Conservation (phyloP, 768 basidiomycete species). For the Macrolepiota albuminosa region DNA sequence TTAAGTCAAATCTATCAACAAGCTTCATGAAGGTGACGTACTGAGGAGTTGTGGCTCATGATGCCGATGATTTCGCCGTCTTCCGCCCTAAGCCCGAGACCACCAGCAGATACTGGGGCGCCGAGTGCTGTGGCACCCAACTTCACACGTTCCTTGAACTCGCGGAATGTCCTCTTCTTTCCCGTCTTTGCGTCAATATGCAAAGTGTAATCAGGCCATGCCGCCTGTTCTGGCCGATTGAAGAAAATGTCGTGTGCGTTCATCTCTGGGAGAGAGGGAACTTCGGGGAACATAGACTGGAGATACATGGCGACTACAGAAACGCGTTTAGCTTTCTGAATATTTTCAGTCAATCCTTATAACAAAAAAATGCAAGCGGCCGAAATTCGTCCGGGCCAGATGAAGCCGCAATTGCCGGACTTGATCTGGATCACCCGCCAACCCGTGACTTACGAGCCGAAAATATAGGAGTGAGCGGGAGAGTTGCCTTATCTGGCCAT, state of each 20-base stretch:
- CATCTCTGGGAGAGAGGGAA: slow-evolving; percentile 41
- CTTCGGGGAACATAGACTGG: slow-evolving; percentile 52
- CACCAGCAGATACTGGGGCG: slow-evolving; percentile 41
- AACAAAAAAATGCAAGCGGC: not conserved
- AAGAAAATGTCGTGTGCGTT: slow-evolving; percentile 57
- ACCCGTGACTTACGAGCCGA: not conserved
- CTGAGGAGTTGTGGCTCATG: slow-evolving; percentile 65
- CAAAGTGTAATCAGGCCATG: slow-evolving; percentile 52
- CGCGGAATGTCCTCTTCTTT: slow-evolving; percentile 35
- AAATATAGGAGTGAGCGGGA: not conserved
- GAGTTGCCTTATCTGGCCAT: not conserved
- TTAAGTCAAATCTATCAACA: not conserved
- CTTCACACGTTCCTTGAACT: slow-evolving; percentile 47
- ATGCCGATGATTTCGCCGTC: slow-evolving; percentile 63
- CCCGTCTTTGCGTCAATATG: slow-evolving; percentile 55
- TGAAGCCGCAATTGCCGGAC: slow-evolving; percentile 6
- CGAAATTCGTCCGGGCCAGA: not conserved
- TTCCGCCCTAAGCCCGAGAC: slow-evolving; percentile 45
- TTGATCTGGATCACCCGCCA: not conserved
- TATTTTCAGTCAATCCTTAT: slow-evolving; percentile 1
- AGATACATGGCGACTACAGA: slow-evolving; percentile 38
- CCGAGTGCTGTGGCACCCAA: slow-evolving; percentile 56
- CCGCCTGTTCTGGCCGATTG: slow-evolving; percentile 46
- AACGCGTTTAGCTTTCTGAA: not conserved
- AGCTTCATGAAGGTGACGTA: slow-evolving; percentile 25